Evolutionary conservation across 257 asterid genomes (phyloP).

Genomic region (Solanum commersonii): DNA sequence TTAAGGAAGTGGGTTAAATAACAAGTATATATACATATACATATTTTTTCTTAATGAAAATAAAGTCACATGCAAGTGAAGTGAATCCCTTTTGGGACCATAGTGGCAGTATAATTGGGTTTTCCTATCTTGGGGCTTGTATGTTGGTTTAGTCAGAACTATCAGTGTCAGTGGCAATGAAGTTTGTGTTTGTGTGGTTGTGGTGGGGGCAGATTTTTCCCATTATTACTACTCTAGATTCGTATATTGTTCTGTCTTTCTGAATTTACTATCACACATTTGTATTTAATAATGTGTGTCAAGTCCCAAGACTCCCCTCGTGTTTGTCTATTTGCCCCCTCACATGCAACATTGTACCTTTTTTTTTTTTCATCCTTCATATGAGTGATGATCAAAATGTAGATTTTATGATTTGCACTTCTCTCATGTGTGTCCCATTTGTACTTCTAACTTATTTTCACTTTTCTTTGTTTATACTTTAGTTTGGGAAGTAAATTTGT

Average conservation of each 20-base stretch:
- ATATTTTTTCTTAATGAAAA: not conserved
- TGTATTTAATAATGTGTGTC: not conserved
- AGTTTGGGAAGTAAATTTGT: not conserved
- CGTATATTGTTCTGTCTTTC: not conserved
- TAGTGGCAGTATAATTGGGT: not conserved
- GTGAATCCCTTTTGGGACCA: not conserved
- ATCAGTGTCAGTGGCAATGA: constrained; percentile 11
- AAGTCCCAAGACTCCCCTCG: not conserved
- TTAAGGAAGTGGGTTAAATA: not conserved
- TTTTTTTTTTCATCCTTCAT: not conserved
- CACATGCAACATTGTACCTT: constrained; percentile 25
- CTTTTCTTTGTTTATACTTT: not conserved
- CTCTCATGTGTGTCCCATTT: not conserved
- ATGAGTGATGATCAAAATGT: not conserved
- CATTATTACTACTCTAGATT: not conserved
- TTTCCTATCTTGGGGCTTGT: not conserved
- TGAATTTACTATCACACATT: not conserved
- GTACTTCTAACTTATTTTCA: not conserved
- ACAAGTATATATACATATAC: not conserved
- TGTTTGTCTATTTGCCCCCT: not conserved
- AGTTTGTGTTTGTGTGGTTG: not conserved
- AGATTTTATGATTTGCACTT: constrained; percentile 12
- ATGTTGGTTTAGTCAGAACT: constrained; percentile 14
- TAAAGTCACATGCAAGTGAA: not conserved
- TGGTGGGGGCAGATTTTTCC: not conserved